Conservation (phyloP, 2,329 filamentous ascomycete species). For the Mycosphaerella sp. region DNA sequence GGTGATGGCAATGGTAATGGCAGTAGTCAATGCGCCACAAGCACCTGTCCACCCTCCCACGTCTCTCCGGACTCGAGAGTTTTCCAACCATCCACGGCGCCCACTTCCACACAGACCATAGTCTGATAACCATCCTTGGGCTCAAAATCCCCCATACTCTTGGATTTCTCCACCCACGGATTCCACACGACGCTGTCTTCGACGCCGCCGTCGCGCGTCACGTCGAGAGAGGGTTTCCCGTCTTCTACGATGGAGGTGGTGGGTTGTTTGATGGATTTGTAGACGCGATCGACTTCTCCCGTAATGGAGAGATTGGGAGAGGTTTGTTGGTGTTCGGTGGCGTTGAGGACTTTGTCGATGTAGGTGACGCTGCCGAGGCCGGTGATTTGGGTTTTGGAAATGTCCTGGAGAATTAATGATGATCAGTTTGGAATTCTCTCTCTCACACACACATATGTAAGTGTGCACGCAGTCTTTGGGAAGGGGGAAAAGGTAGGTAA, state of each 20-base stretch:
- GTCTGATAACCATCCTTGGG: constrained; percentile 86
- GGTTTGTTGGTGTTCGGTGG: constrained; percentile 57
- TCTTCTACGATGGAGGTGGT: constrained; percentile 59
- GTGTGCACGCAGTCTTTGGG: background rate
- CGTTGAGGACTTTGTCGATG: constrained; percentile 70
- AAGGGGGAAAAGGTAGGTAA: no score
- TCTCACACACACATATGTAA: no score
- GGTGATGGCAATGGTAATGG: no score
- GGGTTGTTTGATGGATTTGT: constrained; percentile 58
- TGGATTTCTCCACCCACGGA: constrained; percentile 82
- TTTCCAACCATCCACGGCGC: constrained; percentile 73
- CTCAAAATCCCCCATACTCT: constrained; percentile 75
- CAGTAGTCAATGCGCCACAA: constrained; percentile 32
- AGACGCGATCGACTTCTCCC: constrained; percentile 81
- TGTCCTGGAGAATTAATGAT: constrained; percentile 54
- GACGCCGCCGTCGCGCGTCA: constrained; percentile 77
- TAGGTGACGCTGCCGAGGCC: constrained; percentile 73
- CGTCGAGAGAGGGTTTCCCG: constrained; percentile 59
- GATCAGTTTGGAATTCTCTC: constrained; percentile 1
- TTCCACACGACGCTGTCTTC: constrained; percentile 94
- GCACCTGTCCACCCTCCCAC: constrained; percentile 58
- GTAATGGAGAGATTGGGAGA: constrained; percentile 61
- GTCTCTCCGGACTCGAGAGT: constrained; percentile 72
- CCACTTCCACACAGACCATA: constrained; percentile 93
- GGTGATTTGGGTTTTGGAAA: constrained; percentile 62